phyloP scores from a whole-genome alignment of 2,329 filamentous ascomycete genomes.

The Apiospora hydei region DNA sequence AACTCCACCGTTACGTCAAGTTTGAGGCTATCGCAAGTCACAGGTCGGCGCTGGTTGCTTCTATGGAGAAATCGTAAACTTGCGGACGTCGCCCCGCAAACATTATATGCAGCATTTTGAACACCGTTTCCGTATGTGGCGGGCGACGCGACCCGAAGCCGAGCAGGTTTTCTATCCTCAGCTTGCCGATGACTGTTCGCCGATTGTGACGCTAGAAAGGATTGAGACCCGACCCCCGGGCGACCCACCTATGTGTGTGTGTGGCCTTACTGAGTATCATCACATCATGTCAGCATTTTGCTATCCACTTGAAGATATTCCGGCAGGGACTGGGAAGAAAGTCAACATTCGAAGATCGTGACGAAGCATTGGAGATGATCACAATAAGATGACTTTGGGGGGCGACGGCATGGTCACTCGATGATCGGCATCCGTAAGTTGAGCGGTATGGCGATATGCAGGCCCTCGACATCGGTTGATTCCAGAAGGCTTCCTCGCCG shows the following conservation, averaged over 20 bases:
- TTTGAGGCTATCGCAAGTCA: not conserved
- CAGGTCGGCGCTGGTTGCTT: not conserved
- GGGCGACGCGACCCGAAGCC: not conserved
- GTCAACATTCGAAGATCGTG: not conserved
- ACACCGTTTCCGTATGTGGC: not conserved
- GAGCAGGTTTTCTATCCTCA: not conserved
- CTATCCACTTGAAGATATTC: no score
- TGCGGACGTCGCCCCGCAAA: not conserved
- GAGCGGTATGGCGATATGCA: not conserved
- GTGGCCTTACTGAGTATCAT: not conserved
- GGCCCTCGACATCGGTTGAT: no score
- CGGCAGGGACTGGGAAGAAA: not conserved
- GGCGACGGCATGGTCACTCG: not conserved
- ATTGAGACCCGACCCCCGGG: not conserved
- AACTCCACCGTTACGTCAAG: not conserved
- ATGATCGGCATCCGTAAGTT: not conserved
- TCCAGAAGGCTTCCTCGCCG: not conserved
- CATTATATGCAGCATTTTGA: not conserved
- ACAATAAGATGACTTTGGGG: not conserved
- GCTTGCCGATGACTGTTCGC: conserved; percentile 16
- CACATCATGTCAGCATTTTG: not conserved
- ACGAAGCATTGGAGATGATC: not conserved
- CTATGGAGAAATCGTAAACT: not conserved
- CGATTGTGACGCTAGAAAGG: not conserved
- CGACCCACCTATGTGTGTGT: not conserved